These are phyloP conservation scores for Ophiostoma sp. DNA, from an alignment of 2,329 filamentous ascomycete genomes.

Conservation along the genomic window DNA sequence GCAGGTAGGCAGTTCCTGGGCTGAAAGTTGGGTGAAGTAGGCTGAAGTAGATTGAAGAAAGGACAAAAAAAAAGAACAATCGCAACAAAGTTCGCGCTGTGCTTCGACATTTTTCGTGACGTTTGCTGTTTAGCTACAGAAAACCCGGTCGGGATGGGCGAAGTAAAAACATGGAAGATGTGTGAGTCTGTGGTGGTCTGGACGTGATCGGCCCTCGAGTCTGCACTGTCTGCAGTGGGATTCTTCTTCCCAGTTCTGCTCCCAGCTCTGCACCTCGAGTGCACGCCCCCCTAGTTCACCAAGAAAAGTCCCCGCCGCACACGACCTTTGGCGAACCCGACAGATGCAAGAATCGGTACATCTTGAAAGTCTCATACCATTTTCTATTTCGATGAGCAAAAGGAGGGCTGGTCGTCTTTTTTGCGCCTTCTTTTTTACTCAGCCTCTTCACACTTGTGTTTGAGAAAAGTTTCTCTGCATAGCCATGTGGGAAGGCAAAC, in stretches of 20 bases:
- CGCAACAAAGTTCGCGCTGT: background rate
- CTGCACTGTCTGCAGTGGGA: background rate
- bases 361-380: background rate
- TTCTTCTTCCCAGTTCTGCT: background rate
- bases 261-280: background rate
- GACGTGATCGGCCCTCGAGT: background rate
- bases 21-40: background rate
- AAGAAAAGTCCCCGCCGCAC: background rate
- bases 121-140: background rate
- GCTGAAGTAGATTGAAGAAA: background rate
- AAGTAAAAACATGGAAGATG: background rate
- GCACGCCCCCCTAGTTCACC: constrained; percentile 1
- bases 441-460: background rate
- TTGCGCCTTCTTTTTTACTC: background rate
- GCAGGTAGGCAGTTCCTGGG: background rate
- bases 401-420: background rate
- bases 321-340: background rate
- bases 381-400: background rate
- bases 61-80: background rate
- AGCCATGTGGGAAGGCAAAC: background rate
- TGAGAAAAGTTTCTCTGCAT: background rate
- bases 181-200: background rate
- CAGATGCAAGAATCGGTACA: background rate
- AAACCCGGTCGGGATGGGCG: background rate
- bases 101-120: background rate